Percentiles rank a stretch among this genome's conserved stretches.
Evolutionary conservation across 2,329 filamentous ascomycete species (phyloP).

Genomic region (Arthrinium phaeospermum): DNA sequence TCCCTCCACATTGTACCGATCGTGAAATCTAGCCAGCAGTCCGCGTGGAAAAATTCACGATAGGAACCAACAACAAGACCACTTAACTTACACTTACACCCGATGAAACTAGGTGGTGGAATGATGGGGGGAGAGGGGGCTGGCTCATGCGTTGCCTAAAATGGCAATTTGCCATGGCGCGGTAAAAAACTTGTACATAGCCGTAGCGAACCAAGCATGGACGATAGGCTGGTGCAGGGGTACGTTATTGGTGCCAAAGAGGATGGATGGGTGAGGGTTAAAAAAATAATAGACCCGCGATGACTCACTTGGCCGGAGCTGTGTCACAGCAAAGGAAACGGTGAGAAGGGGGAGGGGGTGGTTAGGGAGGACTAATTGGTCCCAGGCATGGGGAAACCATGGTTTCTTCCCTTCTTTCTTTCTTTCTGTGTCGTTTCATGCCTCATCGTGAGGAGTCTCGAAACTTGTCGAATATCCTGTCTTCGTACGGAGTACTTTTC

Average conservation of each 20-base stretch:
- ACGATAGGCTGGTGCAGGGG: conserved; percentile 18
- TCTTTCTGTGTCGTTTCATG: neutral
- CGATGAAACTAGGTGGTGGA: neutral
- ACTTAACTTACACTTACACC: neutral
- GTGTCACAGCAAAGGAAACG: neutral
- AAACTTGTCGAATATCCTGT: neutral
- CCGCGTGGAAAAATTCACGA: neutral
- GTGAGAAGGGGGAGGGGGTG: neutral
- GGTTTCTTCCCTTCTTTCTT: neutral
- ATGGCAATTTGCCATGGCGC: conserved; percentile 4
- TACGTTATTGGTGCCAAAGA: neutral
- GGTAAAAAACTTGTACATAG: neutral
- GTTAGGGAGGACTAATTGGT: neutral
- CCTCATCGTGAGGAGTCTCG: neutral
- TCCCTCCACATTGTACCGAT: neutral
- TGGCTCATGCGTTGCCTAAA: conserved; percentile 2
- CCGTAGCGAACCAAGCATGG: conserved; percentile 10
- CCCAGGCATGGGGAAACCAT: neutral
- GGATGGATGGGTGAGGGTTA: neutral
- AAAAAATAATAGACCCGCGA: conserved; percentile 3
- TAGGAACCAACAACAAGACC: neutral
- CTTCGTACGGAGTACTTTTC: neutral
- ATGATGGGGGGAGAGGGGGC: neutral
- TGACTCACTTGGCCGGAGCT: conserved; percentile 19
- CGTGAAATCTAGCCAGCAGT: neutral